Conservation (phyloP, 768 basidiomycete species). For the Gymnopilus dilepis region DNA sequence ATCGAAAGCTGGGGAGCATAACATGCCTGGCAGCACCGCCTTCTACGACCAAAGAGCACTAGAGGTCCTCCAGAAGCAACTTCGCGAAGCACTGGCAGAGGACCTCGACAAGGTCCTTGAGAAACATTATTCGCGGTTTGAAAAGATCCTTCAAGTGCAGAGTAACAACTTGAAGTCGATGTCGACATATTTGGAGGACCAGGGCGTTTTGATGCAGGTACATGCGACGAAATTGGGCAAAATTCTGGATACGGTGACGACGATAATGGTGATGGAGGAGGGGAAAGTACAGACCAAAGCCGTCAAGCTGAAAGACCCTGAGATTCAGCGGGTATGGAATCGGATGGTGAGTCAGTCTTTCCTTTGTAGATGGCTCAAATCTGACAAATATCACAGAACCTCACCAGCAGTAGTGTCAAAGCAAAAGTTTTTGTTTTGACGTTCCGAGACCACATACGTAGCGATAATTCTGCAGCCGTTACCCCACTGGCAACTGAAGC, state of each 20-base stretch:
- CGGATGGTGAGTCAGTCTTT: slow-evolving; percentile 7
- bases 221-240: slow-evolving; percentile 11
- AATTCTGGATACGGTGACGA: slow-evolving; percentile 10
- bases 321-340: slow-evolving; percentile 14
- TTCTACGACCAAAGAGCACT: background rate
- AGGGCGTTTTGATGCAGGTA: slow-evolving; percentile 5
- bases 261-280: slow-evolving; percentile 14
- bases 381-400: background rate
- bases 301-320: slow-evolving; percentile 16
- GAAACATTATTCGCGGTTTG: slow-evolving; percentile 11
- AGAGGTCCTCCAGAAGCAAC: background rate
- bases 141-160: slow-evolving; percentile 15
- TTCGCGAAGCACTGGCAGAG: slow-evolving; percentile 4
- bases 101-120: slow-evolving; percentile 15
- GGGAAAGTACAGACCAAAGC: slow-evolving; percentile 12
- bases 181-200: slow-evolving; percentile 10
- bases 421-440: slow-evolving; percentile 20
- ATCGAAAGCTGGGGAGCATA: slow-evolving; percentile 23
- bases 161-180: slow-evolving; percentile 17
- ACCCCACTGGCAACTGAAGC: background rate
- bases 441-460: slow-evolving; percentile 12
- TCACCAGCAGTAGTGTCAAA: slow-evolving; percentile 13
- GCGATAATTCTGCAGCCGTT: background rate
- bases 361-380: background rate
- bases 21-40: too few relatives aligned